These are phyloP conservation scores for Mycosphaerella arachidis DNA, from an alignment of 2,329 filamentous ascomycete genomes.

Conservation along the genomic window DNA sequence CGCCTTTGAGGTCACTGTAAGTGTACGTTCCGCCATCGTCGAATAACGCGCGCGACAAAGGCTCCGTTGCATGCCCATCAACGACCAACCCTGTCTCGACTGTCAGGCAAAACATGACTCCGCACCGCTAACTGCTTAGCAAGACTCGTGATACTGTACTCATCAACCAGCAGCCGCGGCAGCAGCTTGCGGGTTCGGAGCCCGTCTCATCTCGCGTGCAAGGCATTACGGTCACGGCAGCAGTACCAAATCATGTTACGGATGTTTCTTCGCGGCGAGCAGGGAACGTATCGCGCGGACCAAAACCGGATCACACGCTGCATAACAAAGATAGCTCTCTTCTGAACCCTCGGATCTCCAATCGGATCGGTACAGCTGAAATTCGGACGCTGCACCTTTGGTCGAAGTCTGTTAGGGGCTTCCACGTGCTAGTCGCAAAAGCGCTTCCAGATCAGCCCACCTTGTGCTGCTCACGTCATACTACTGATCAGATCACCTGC, in stretches of 20 bases:
- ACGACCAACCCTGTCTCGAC: neutral
- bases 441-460: constrained; percentile 3
- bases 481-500: constrained; percentile 14
- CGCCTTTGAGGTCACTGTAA: neutral
- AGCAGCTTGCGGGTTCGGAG: neutral
- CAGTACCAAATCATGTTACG: constrained; percentile 16
- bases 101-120: neutral
- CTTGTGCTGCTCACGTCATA: neutral
- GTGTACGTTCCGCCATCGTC: neutral
- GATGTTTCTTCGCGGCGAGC: constrained; percentile 3
- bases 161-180: neutral
- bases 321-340: constrained; percentile 19
- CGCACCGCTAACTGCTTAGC: constrained; percentile 6
- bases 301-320: constrained; percentile 9
- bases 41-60: neutral
- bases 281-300: constrained; percentile 5
- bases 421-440: constrained; percentile 24
- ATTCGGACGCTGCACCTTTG: constrained; percentile 14
- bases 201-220: constrained; percentile 22
- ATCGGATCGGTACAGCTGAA: constrained; percentile 27
- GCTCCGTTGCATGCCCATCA: neutral
- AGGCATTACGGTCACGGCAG: constrained; percentile 12
- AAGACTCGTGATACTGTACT: neutral
- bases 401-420: constrained; percentile 3
- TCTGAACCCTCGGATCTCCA: constrained; percentile 20